Evolutionary conservation across 2,329 filamentous ascomycete species (phyloP).

Genomic region (Pestalotiopsis sp.): DNA sequence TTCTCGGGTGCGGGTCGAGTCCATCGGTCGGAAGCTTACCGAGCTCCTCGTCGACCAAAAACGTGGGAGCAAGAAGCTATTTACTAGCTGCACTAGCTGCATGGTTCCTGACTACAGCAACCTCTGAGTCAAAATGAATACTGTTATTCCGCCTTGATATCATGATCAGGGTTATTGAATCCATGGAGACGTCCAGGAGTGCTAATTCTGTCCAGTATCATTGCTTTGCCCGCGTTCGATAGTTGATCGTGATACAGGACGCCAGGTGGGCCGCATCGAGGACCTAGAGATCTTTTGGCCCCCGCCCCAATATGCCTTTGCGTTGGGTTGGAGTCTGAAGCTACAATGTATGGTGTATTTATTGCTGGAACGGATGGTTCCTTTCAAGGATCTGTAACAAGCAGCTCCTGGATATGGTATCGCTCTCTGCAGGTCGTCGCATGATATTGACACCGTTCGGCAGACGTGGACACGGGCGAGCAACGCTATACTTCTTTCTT

Average conservation of each 20-base stretch:
- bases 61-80: background rate
- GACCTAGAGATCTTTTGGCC: background rate
- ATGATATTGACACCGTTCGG: background rate
- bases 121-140: background rate
- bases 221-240: no score
- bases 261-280: background rate
- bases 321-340: background rate
- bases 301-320: background rate
- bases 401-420: background rate
- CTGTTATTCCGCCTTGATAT: background rate
- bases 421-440: background rate
- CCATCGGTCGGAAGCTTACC: background rate
- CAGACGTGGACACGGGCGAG: background rate
- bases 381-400: background rate
- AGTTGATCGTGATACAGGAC: no score
- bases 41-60: background rate
- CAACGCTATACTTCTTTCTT: background rate
- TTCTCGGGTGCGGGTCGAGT: background rate
- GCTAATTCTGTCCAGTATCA: no score
- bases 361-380: background rate
- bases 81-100: background rate
- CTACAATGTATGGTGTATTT: background rate
- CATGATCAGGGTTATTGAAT: no score
- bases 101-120: background rate
- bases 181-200: no score